Conservation (phyloP, 1,284 basidiomycete genomes). For the Pyrrhoderma noxium region DNA sequence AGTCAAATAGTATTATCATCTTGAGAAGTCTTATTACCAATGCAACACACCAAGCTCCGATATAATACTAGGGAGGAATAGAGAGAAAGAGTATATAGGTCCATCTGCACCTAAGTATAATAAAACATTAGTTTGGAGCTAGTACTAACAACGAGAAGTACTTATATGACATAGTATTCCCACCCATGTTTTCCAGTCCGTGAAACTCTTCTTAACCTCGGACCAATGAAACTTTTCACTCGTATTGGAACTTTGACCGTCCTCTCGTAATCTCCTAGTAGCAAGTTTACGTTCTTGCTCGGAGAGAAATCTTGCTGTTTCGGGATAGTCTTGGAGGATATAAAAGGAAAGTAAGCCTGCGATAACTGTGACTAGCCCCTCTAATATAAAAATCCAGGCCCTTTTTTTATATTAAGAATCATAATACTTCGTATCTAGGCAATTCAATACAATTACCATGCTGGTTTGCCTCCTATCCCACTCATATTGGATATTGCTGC, state of each 20-base stretch:
- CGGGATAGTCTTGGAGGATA: conserved; percentile 77
- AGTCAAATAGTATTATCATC: conserved; percentile 1
- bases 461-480: conserved; percentile 55
- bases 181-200: conserved; percentile 71
- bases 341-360: conserved; percentile 62
- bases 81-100: conserved; percentile 65
- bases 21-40: not conserved
- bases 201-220: conserved; percentile 52
- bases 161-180: conserved; percentile 56
- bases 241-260: conserved; percentile 65
- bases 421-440: not conserved
- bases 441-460: conserved; percentile 24
- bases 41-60: conserved; percentile 38
- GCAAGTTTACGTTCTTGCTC: conserved; percentile 62
- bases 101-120: conserved; percentile 43
- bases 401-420: conserved; percentile 22
- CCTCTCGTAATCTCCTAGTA: conserved; percentile 59
- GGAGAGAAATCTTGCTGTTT: conserved; percentile 70
- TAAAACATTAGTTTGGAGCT: conserved; percentile 23
- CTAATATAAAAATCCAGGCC: conserved; percentile 72
- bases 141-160: conserved; percentile 33
- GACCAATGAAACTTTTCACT: conserved; percentile 56
- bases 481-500: conserved; percentile 65
- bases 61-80: conserved; percentile 70
- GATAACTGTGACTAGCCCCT: conserved; percentile 59